These are phyloP conservation scores for Ploettnerulaceae sp. DNA, from an alignment of 2,329 filamentous ascomycete genomes.

Conservation along the genomic window DNA sequence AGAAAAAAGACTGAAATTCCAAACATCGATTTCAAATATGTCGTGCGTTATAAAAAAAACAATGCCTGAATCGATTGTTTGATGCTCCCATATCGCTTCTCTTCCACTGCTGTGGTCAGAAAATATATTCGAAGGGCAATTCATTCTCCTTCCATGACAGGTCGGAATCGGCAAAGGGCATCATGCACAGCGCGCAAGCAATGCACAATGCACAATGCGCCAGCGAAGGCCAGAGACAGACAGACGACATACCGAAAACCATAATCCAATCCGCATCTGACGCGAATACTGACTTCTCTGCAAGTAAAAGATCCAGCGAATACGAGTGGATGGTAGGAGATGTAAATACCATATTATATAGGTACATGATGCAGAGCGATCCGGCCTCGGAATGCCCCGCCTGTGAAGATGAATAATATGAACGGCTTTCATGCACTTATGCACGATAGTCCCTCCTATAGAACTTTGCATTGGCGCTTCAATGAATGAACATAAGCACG, in stretches of 20 bases:
- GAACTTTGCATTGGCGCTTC: background rate
- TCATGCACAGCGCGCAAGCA: too few relatives aligned
- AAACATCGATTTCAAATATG: too few relatives aligned
- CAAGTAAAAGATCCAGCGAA: background rate
- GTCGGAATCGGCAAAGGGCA: too few relatives aligned
- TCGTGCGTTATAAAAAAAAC: too few relatives aligned
- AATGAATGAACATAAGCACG: background rate
- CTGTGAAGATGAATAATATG: background rate
- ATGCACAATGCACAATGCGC: background rate
- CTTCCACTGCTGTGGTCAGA: too few relatives aligned
- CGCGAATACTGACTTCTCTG: background rate
- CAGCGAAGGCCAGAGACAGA: background rate
- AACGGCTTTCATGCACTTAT: background rate
- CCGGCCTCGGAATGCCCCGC: background rate
- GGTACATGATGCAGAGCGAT: background rate
- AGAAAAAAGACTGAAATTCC: too few relatives aligned
- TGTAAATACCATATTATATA: background rate
- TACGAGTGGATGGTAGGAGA: background rate
- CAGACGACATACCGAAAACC: background rate
- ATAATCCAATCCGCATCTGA: slow-evolving; percentile 3
- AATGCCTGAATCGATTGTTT: too few relatives aligned
- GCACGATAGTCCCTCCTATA: background rate
- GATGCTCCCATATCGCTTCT: too few relatives aligned
- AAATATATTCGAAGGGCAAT: too few relatives aligned
- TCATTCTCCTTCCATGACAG: too few relatives aligned